Base-by-base conservation (phyloP, 345 rosid genomes). In the Barbarea vulgaris region DNA sequence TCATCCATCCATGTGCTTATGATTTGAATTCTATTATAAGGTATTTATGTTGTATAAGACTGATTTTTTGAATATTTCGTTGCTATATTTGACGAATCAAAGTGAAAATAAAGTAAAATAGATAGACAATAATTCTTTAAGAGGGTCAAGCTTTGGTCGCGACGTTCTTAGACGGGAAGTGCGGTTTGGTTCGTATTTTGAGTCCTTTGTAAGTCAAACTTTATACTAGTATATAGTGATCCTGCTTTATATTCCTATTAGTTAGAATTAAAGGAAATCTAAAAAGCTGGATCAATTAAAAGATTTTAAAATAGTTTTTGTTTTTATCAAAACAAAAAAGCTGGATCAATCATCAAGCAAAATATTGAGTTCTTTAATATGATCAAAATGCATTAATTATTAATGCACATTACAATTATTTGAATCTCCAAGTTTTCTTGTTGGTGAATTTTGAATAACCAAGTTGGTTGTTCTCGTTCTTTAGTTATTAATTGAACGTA, bases 211-310 rank as follows among this genome's bases (percentile, higher is more conserved):
- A 60, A 67, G 60, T 25, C 7, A 48, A 22, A 57, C 53, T 9
- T 75, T n/a, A n/a, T n/a, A n/a, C n/a, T n/a, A n/a, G n/a, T n/a
- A n/a, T 37, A 48, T 50, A 75, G 67, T 67, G 68, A 67, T 67
- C 36, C 15, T 50, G 19, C 70, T 73, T 75, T 67, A 27, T 17
- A 48, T 59, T 31, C 44, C 41, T 13, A 58, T 50, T 58, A 28
- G 54, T 27, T 67, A 19, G 5, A 9, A 34, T 9, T 24, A 56
- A 74, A 74, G 78, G 66, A 48, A 59, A 37, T 46, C 21, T 22
- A 41, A 41, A 41, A 41, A 41, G 46, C 46, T 41, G 46, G 46
- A 41, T 41, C 31, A 41, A 42, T 42, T 42, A 14, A 5, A 4
- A 42, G 17, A 42, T 6, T 42, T 42, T 15, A 42, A 42, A 15